Conservation (phyloP, 768 basidiomycete genomes). For the Termitomyces sp. region DNA sequence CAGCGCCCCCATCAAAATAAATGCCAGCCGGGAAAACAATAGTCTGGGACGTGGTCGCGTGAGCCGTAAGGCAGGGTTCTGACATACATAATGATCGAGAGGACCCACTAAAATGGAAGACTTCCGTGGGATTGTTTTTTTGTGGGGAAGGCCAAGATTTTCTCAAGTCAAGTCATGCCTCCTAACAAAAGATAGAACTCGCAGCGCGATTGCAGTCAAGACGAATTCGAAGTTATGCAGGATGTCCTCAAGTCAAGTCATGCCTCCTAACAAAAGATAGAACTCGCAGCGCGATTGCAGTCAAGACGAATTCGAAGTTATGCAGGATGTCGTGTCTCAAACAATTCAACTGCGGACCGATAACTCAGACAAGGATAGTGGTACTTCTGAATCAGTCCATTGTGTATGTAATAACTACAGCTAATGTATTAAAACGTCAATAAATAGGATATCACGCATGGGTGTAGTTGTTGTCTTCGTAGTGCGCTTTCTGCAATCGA, state of each 20-base stretch:
- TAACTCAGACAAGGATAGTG: neutral
- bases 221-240: neutral
- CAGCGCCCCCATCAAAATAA: conserved; percentile 2
- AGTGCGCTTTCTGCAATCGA: neutral
- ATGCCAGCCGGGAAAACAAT: conserved; percentile 7
- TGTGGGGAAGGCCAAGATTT: neutral
- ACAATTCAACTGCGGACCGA: neutral
- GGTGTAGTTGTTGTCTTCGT: conserved; percentile 3
- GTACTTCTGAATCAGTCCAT: no score
- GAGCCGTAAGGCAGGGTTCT: conserved; percentile 4
- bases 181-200: neutral
- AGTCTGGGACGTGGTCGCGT: conserved; percentile 1
- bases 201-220: neutral
- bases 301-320: neutral
- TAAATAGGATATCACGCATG: neutral
- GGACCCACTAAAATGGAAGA: conserved; percentile 7
- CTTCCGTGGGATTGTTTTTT: conserved; percentile 1
- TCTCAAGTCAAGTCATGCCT: neutral
- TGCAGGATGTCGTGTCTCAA: neutral
- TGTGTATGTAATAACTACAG: no score
- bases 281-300: conserved; percentile 1
- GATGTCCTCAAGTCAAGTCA: neutral
- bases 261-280: neutral
- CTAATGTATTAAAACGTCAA: neutral
- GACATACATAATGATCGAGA: conserved; percentile 2